Evolutionary conservation across 1,284 basidiomycete genomes (phyloP), one percentile per base, ranked within the genome.

Genomic region (Pseudomicrostroma phylloplanum): DNA sequence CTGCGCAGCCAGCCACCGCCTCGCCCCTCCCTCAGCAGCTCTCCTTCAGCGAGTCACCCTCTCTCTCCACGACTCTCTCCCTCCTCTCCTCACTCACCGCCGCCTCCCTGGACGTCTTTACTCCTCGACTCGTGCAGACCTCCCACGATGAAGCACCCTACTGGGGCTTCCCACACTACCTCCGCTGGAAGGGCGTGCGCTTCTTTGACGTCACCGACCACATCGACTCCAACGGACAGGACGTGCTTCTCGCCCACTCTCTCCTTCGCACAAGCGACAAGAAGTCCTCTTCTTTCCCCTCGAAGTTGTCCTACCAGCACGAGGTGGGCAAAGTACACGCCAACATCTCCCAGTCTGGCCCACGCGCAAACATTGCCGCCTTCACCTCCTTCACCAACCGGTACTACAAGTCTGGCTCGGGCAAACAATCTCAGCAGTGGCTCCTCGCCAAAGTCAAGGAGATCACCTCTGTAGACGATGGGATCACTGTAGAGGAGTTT

Each of bases 401-500:
- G 59, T 82, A 81, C 79, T 82, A 84, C 77, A 79, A 81, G 53
- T 80, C 79, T 1, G 79, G 90, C 84, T 89, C 87, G 9, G 96
- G 94, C 23, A 80, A 80, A 58, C 76, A 83, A 62, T 81, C 89
- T 70, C 91, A 96, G 78, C 80, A 85, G 65, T 98, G 92, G 92
- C 83, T 97, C 57, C 63, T 75, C 17, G 56, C 55, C n/a, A 64
- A 67, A 6, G 65, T 73, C 6, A 59, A 69, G 13, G 9, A 36
- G 46, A 67, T 64, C 39, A 46, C 62, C 40, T 56, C 57, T 57
- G 57, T 66, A 48, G 56, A 61, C 55, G 55, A 62, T 51, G 80
- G 81, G 39, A 89, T 94, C 73, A 84, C 83, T 6, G 82, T 93
- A 62, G 80, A 83, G 39, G 91, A 93, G 79, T 96, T 96, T 78